Base-by-base conservation (phyloP, 1,139 yeast species). In the Diutina pseudorugosa region DNA sequence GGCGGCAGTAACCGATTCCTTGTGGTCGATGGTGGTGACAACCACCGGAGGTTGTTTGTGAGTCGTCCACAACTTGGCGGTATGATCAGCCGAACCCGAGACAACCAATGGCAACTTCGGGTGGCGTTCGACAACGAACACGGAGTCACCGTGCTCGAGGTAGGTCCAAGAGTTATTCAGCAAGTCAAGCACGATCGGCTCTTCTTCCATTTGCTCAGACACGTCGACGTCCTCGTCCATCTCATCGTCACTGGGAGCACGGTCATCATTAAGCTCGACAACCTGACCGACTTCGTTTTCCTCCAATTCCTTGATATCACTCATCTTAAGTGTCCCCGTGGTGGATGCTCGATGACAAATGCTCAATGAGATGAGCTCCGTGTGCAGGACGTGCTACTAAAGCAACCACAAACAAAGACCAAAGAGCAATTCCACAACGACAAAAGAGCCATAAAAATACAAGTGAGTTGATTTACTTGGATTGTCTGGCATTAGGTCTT, bases 1-100 rank as follows among this genome's bases (percentile, higher is more conserved):
- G 51, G 94, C 93, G 9, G 90, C 75, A 52, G 89, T 79, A 9
- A 93, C 95, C 30, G 95, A 85, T 64, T 93, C 99, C 47, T 83
- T 83, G 67, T 89, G 96, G 16, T 91, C 90, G 53, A 70, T 72
- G 51, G 91, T 71, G 60, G 85, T 83, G 2, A 88, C 91, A 57
- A 85, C 74, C 57, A 84, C 79, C 8, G 96, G 90, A 41, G 95
- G 95, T 57, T 80, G 83, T 2, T 86, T 75, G 65, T 89, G 94
- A 2, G 95, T 84, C 6, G 96, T 88, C 98, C 98, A 93, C 60
- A 93, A 65, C 66, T 81, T 88, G 0, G 93, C 97, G 42, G 80
- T 73, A 64, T 93, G 85, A 66, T 93, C 99, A 52, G 97, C 98
- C 51, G 97, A 97, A 16, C 95, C 84, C 19, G 86, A 80, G 5